Base-by-base conservation (phyloP, 225 moss, liverwort and hornwort species). In the Straminergon stramineum region DNA sequence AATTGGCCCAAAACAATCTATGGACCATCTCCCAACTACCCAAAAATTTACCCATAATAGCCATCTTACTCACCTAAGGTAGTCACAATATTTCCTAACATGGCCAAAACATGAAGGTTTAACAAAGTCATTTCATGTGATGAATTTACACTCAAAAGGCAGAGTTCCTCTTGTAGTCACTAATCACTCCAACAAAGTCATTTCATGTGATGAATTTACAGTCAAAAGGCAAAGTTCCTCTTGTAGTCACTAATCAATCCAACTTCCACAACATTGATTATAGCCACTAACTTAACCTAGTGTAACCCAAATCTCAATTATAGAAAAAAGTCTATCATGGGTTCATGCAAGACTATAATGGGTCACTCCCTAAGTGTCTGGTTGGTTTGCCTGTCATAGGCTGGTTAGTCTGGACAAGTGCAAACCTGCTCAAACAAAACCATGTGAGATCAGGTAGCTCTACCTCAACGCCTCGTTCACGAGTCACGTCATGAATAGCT, bases 61-160 rank as follows among this genome's bases (percentile, higher is more conserved):
- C 22, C 69, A 69, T n/a, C 22, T 70, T 27, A 61, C 26, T 61
- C 12, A 12, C 5, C 24, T 24, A 70, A 39, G 14, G 8, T 4
- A 41, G 3, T 26, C 5, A 26, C 8, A 39, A 70, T 41, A 70
- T 26, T 41, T 15, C 0, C 7, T 41, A 73, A 15, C 5, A 27
- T 43, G 4, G 2, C 5, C 1, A 27, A 3, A 26, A 15, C 13
- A 41, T 24, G 11, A n/a, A n/a, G 12, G 6, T 4, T 9, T n/a
- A n/a, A 22, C 23, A 68, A 13, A n/a, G 13, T 23, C 7, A 13
- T 2, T 68, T 68, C 1, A 0, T 21, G 4, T 21, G 6, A 68
- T 37, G 11, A 0, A 37, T 20, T 37, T 39, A 4, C 13, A 69
- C 2, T 69, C 23, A n/a, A n/a, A n/a, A n/a, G n/a, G n/a, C n/a